Percentiles rank a stretch among this genome's conserved stretches.
phyloP scores from a whole-genome alignment of 345 rosid genomes.

The Turnera subulata region DNA sequence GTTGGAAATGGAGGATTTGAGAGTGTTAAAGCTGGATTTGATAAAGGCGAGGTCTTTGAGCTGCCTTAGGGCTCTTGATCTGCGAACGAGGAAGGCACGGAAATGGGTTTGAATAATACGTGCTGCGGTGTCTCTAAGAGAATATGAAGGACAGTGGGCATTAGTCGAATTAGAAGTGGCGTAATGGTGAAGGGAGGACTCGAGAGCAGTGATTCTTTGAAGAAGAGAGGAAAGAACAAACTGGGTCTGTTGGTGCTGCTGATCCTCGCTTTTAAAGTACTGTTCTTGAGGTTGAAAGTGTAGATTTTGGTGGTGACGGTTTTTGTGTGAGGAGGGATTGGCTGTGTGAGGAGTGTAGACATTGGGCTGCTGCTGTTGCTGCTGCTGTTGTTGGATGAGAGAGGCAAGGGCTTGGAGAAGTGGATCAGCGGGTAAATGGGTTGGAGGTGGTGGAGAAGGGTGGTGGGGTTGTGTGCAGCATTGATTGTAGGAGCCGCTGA shows the following conservation, averaged over 20 bases:
- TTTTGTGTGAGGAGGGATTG: slow-evolving; percentile 15
- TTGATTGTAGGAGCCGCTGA: slow-evolving; percentile 29
- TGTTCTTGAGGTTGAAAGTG: slow-evolving; percentile 2
- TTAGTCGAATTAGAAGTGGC: slow-evolving; percentile 20
- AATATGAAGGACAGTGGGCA: slow-evolving; percentile 13
- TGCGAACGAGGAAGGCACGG: slow-evolving; percentile 63
- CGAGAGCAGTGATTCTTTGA: slow-evolving; percentile 52
- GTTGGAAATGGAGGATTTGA: slow-evolving; percentile 54
- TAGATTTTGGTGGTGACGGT: slow-evolving; percentile 10
- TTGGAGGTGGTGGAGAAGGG: slow-evolving; percentile 23
- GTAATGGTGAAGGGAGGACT: slow-evolving; percentile 37
- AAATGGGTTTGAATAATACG: slow-evolving; percentile 77
- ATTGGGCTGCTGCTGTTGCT: slow-evolving; percentile 16
- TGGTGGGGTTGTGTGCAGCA: slow-evolving; percentile 23
- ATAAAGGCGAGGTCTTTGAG: slow-evolving; percentile 72
- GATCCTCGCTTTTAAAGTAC: slow-evolving; percentile 10
- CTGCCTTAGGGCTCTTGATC: slow-evolving; percentile 75
- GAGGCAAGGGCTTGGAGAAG: slow-evolving; percentile 49
- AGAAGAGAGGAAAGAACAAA: slow-evolving; percentile 35
- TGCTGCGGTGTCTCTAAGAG: slow-evolving; percentile 71
- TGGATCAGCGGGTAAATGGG: slow-evolving; percentile 28
- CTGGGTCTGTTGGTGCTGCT: slow-evolving; percentile 21
- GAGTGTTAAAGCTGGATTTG: slow-evolving; percentile 57
- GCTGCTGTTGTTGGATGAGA: slow-evolving; percentile 34
- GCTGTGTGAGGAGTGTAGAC: slow-evolving; percentile 9